Evolutionary conservation across 2,329 filamentous ascomycete genomes (phyloP).

Genomic region (Sarocladium kiliense): DNA sequence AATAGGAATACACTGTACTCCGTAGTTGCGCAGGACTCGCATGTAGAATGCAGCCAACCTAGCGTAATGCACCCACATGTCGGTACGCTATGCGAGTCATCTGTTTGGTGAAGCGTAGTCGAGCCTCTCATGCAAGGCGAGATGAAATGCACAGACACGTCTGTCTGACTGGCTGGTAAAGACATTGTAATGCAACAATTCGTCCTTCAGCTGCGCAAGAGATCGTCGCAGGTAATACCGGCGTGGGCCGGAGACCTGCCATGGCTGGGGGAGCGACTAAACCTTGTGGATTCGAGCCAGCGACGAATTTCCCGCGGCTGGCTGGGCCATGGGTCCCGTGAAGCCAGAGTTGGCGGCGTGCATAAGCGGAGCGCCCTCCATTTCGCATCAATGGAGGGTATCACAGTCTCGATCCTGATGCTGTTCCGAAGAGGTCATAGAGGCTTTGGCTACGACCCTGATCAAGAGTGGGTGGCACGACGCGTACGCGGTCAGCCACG

Average conservation of each 20-base stretch:
- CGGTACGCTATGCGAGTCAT: constrained; percentile 7
- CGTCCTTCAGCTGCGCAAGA: neutral
- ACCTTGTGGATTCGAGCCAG: neutral
- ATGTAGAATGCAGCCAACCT: neutral
- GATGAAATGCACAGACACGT: neutral
- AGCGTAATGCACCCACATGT: constrained; percentile 3
- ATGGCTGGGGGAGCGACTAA: neutral
- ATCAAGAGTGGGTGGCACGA: neutral
- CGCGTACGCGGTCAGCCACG: neutral
- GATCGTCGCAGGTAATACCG: constrained; percentile 6
- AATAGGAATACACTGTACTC: neutral
- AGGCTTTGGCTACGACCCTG: neutral
- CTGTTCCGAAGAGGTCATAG: neutral
- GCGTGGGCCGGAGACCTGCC: neutral
- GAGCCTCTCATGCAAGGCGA: neutral
- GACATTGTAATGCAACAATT: neutral
- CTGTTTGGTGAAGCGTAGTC: constrained; percentile 5
- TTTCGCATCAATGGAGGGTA: neutral
- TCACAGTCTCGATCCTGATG: neutral
- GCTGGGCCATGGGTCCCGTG: neutral
- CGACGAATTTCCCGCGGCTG: neutral
- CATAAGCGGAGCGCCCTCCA: neutral
- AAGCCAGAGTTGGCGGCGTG: neutral
- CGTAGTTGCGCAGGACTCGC: neutral
- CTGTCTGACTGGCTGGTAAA: neutral